These are phyloP conservation scores for Sphaerosporella brunnea DNA, from an alignment of 495 filamentous ascomycete genomes.

Conservation along the genomic window DNA sequence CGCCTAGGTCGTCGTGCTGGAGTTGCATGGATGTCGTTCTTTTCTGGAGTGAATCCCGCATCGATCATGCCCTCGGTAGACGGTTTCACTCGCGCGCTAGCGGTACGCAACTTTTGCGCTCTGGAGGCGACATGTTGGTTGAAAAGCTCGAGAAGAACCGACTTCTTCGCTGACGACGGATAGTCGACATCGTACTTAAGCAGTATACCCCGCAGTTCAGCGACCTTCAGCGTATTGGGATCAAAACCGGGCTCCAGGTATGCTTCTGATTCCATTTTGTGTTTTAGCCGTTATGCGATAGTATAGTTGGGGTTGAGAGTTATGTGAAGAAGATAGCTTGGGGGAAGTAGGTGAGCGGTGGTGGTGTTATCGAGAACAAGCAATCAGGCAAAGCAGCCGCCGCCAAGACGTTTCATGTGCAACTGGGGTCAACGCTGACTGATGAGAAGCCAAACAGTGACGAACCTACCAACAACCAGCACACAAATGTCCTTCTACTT, in stretches of 20 bases:
- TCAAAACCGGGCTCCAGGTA: slow-evolving; percentile 79
- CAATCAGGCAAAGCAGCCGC: no score
- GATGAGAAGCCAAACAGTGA: no score
- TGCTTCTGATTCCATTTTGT: slow-evolving; percentile 42
- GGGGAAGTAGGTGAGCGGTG: no score
- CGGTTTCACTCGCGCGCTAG: slow-evolving; percentile 55
- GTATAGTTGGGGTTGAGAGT: no score
- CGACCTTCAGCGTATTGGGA: slow-evolving; percentile 61
- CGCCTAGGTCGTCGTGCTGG: slow-evolving; percentile 13
- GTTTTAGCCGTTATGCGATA: no score
- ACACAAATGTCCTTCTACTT: slow-evolving; percentile 99
- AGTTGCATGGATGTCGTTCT: slow-evolving; percentile 7
- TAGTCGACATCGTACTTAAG: slow-evolving; percentile 72
- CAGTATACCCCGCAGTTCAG: slow-evolving; percentile 71
- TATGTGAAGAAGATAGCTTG: no score
- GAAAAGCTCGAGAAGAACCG: slow-evolving; percentile 68
- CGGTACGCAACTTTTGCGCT: slow-evolving; percentile 53
- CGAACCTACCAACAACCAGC: no score
- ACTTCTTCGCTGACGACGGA: slow-evolving; percentile 72
- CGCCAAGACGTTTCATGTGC: no score
- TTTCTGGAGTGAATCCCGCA: slow-evolving; percentile 29
- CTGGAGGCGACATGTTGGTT: slow-evolving; percentile 61
- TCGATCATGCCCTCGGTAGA: slow-evolving; percentile 74
- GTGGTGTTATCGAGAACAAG: no score
- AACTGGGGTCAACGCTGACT: no score